Evolutionary conservation across 176 grass and related monocot species (phyloP).

Genomic region (Rhynchospora pubera): DNA sequence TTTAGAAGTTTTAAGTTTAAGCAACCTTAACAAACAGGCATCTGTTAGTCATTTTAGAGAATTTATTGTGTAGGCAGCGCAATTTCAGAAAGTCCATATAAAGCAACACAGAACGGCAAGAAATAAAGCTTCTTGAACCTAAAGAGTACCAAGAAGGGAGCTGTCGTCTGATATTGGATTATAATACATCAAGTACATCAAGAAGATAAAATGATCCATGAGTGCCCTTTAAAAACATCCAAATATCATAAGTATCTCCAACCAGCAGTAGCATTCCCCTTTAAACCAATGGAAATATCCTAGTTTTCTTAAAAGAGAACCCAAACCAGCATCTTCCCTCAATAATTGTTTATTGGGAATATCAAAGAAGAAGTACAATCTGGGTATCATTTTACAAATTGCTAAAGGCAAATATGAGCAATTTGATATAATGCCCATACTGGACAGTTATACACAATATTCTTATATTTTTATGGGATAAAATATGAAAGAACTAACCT

Average conservation of each 20-base stretch:
- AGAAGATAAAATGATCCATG: not conserved
- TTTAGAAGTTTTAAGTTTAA: not conserved
- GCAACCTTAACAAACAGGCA: not conserved
- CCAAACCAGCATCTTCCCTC: not conserved
- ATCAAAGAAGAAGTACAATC: not conserved
- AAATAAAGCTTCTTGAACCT: not conserved
- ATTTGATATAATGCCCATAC: not conserved
- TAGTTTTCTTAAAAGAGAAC: not conserved
- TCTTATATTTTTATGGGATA: conserved; percentile 4
- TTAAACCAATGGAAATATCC: not conserved
- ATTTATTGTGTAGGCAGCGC: not conserved
- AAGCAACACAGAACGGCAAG: not conserved
- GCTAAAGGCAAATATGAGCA: not conserved
- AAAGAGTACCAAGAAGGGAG: not conserved
- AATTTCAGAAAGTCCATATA: not conserved
- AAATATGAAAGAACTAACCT: conserved; percentile 37
- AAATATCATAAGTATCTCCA: not conserved
- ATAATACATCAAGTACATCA: not conserved
- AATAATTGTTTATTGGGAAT: not conserved
- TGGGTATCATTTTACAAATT: not conserved
- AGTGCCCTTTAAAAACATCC: not conserved
- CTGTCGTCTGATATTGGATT: not conserved
- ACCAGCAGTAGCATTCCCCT: not conserved
- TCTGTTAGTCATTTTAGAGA: not conserved
- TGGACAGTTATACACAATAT: not conserved